A percentile compares a stretch with the other conserved stretches of the same genome.
phyloP scores from a whole-genome alignment of 2,329 filamentous ascomycete species.

The Rhytidhysteron rufulum region DNA sequence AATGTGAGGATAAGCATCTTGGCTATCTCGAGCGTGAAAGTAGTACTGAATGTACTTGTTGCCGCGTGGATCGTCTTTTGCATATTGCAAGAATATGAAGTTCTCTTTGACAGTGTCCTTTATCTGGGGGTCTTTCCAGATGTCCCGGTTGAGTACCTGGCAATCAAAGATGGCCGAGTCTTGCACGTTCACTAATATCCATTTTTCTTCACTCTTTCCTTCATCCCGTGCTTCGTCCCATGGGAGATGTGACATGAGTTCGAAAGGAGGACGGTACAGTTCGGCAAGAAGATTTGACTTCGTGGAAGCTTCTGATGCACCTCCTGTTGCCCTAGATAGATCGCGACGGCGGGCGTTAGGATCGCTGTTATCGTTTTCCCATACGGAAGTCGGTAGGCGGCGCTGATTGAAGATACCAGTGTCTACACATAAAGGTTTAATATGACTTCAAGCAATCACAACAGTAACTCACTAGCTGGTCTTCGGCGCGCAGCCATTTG shows the following conservation, averaged over 20 bases:
- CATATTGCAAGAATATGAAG: conserved; percentile 94
- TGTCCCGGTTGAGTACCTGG: conserved; percentile 86
- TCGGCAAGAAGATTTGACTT: conserved; percentile 81
- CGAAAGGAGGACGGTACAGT: conserved; percentile 87
- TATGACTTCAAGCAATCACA: too few species aligned
- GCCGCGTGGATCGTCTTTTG: conserved; percentile 76
- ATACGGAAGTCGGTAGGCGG: conserved; percentile 51
- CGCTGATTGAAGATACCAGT: conserved; percentile 69
- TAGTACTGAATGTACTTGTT: conserved; percentile 87
- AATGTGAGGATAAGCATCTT: conserved; percentile 92
- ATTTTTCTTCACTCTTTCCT: conserved; percentile 85
- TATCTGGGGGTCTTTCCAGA: conserved; percentile 86
- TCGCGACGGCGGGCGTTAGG: conserved; percentile 47
- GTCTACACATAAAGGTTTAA: too few species aligned
- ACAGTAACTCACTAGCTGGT: conserved; percentile 16
- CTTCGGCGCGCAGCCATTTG: conserved; percentile 54
- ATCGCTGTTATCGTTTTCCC: conserved; percentile 51
- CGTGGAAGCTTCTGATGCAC: conserved; percentile 60
- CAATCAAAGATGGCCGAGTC: conserved; percentile 92
- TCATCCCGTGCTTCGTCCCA: conserved; percentile 82
- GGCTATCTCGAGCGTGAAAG: conserved; percentile 72
- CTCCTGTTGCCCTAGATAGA: conserved; percentile 60
- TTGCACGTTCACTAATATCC: conserved; percentile 94
- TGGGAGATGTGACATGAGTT: conserved; percentile 74
- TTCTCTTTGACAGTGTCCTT: conserved; percentile 80